These are phyloP conservation scores for Cadophora sp. DNA, from an alignment of 2,329 filamentous ascomycete species.

Conservation along the genomic window DNA sequence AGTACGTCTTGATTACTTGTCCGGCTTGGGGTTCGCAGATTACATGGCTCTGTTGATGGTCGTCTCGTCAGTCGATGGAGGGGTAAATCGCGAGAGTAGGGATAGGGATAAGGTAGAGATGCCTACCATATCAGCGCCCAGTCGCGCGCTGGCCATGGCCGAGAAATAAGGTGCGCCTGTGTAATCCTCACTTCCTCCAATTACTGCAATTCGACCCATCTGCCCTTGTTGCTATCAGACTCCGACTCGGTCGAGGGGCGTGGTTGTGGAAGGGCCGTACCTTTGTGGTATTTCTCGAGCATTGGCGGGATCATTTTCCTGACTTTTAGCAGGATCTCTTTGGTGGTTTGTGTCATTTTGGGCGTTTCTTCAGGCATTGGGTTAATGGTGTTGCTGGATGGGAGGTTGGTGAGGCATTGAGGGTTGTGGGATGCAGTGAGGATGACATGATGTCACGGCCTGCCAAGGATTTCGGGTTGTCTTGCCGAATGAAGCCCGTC, in stretches of 20 bases:
- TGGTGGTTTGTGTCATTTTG: conserved; percentile 73
- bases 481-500: too few species aligned
- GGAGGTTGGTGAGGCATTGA: neutral
- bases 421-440: too few species aligned
- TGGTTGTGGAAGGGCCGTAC: too few species aligned
- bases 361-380: conserved; percentile 43
- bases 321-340: conserved; percentile 78
- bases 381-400: neutral
- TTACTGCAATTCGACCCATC: conserved; percentile 88
- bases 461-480: too few species aligned
- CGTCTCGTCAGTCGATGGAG: conserved; percentile 20
- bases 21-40: conserved; percentile 92
- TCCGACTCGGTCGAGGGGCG: conserved; percentile 14
- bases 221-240: conserved; percentile 63
- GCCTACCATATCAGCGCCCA: conserved; percentile 88
- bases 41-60: conserved; percentile 73
- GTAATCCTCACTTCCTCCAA: conserved; percentile 95
- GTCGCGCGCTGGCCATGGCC: conserved; percentile 89
- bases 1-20: conserved; percentile 95
- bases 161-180: conserved; percentile 98
- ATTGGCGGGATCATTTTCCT: conserved; percentile 93
- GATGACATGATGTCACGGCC: too few species aligned
- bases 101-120: neutral
- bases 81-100: neutral
- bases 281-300: conserved; percentile 96